Evolutionary conservation across 768 basidiomycete species (phyloP), one percentile per base, ranked within the genome.

Genomic region (Mycena galopus): DNA sequence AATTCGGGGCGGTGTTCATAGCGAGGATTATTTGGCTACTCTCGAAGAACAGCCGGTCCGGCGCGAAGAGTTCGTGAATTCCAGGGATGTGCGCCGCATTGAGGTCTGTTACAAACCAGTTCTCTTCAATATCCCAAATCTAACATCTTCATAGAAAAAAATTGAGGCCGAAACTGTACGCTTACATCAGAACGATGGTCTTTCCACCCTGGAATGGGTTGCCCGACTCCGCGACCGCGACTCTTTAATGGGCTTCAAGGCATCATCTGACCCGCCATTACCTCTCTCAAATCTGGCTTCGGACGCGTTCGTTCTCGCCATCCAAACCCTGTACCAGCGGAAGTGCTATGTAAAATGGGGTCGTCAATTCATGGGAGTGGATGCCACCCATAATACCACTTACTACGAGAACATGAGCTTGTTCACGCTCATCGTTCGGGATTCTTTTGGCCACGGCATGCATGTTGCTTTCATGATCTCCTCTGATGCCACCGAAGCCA

Each of bases 391-490:
- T 25, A 65, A 55, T 30, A 65, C 63, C 1, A 65, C 51, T 17
- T 55, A 65, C 35, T 65, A 65, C 51, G 33, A 65, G 63, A 55
- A 55, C 51, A 65, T 65, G 63, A 53, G 33, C 30, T 55, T 66
- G 1, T 66, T 67, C 12, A 64, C 62, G 30, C 53, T 64, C 35
- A 44, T 64, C 14, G 64, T 69, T 53, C 66, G 66, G 8, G 66
- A 67, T 19, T 25, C 32, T 12, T 57, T 33, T 10, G 66, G 42
- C 10, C 66, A 67, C 33, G 59, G 67, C 4, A 53, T 69, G 44
- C 67, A 59, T 30, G 59, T 69, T 37, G 67, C 59, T 19, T 69
- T 67, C 51, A 61, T 73, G 67, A 44, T 69, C 29, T 39, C 44
- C 19, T 73, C 72, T 25, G 39, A 69, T 35, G 60, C 33, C 19